A percentile compares a stretch with the other conserved stretches of the same genome.
Conservation (phyloP, 768 basidiomycete species). For the Coprinopsis strossmayeri region DNA sequence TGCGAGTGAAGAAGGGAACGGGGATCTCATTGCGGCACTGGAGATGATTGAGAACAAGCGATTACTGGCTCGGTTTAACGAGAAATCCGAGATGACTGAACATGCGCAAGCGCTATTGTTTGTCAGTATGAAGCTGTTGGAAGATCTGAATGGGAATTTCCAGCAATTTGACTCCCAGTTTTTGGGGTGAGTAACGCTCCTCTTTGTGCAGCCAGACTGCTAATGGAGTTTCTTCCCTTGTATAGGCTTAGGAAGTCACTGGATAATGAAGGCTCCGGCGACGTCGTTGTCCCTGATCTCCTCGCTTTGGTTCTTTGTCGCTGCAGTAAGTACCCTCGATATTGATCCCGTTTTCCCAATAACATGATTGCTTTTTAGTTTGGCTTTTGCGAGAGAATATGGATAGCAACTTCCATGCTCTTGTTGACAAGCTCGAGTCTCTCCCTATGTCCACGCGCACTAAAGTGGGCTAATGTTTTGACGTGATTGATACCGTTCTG, state of each 20-base stretch:
- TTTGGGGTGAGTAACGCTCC: conserved; percentile 37
- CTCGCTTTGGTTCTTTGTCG: conserved; percentile 57
- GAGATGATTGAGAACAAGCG: conserved; percentile 17
- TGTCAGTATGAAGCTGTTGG: conserved; percentile 50
- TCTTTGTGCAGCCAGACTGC: neutral
- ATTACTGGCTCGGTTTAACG: conserved; percentile 48
- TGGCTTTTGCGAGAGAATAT: conserved; percentile 59
- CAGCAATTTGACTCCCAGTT: conserved; percentile 40
- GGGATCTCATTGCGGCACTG: neutral
- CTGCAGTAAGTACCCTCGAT: conserved; percentile 45
- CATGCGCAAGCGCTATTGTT: conserved; percentile 51
- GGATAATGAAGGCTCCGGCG: conserved; percentile 21
- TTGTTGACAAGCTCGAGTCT: conserved; percentile 53
- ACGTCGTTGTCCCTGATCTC: conserved; percentile 54
- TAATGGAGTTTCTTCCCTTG: neutral
- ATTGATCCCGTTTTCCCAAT: neutral
- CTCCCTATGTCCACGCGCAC: conserved; percentile 51
- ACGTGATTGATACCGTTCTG: neutral
- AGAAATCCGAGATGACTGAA: conserved; percentile 33
- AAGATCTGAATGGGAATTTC: conserved; percentile 54
- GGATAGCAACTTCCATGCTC: conserved; percentile 40
- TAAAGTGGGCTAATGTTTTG: conserved; percentile 35
- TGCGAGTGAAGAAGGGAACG: neutral
- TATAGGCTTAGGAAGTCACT: conserved; percentile 32
- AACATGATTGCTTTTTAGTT: conserved; percentile 31